These are phyloP conservation scores for Phytopythium litorale DNA, from an alignment of 352 stramenopile species.

Conservation along the genomic window DNA sequence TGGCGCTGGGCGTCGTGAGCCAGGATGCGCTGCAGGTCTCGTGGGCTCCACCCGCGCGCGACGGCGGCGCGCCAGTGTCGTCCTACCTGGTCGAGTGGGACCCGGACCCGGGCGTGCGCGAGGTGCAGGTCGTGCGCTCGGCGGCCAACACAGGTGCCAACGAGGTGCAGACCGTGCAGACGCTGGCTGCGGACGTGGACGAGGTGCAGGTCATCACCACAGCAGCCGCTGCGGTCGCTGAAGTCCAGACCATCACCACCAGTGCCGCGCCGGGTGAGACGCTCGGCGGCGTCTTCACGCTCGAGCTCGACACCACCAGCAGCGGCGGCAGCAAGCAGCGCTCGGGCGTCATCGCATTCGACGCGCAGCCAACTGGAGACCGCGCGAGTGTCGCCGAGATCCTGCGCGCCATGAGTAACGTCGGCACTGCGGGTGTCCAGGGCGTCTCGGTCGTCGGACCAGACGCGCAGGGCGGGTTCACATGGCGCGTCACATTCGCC, in stretches of 20 bases:
- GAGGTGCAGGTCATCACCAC: conserved; percentile 89
- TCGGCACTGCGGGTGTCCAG: conserved; percentile 50
- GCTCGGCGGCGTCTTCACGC: conserved; percentile 87
- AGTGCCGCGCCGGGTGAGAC: conserved; percentile 75
- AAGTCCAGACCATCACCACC: conserved; percentile 88
- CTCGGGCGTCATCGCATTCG: conserved; percentile 90
- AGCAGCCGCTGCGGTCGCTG: conserved; percentile 42
- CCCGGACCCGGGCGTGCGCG: conserved; percentile 79
- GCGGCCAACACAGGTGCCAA: conserved; percentile 87
- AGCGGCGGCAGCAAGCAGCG: conserved; percentile 86
- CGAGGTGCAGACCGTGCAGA: conserved; percentile 93
- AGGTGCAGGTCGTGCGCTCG: conserved; percentile 87
- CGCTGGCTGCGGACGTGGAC: conserved; percentile 73
- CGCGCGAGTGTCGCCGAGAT: conserved; percentile 62
- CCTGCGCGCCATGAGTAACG: conserved; percentile 78
- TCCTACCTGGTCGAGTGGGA: conserved; percentile 91
- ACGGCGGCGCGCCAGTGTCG: conserved; percentile 75
- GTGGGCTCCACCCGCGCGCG: conserved; percentile 66
- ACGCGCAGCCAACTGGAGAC: conserved; percentile 46
- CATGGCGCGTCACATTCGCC: conserved; percentile 90
- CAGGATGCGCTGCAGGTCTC: conserved; percentile 63
- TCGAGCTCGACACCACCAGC: conserved; percentile 88
- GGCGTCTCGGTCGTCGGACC: conserved; percentile 50
- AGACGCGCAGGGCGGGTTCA: conserved; percentile 87
- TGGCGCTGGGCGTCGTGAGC: conserved; percentile 61